Conservation (phyloP, 306 rosid genomes). For the Dryas alaskensis region DNA sequence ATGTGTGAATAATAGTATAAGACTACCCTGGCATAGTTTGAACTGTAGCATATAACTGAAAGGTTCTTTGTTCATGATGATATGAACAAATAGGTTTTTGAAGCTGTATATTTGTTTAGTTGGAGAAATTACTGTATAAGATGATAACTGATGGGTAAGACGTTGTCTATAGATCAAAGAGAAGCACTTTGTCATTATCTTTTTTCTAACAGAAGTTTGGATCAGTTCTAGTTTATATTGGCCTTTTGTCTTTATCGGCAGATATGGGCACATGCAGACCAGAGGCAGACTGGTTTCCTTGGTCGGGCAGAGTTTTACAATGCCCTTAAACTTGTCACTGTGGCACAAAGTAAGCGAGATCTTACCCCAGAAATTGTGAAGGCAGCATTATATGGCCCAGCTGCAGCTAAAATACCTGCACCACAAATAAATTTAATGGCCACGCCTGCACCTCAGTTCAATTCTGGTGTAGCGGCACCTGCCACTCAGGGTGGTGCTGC, state of each 20-base stretch:
- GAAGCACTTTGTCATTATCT: background rate
- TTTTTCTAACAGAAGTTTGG: background rate
- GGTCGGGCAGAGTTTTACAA: constrained; percentile 89
- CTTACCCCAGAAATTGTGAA: constrained; percentile 81
- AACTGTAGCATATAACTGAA: background rate
- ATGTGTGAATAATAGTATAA: background rate
- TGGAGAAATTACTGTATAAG: background rate
- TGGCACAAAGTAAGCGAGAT: constrained; percentile 91
- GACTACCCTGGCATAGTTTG: background rate
- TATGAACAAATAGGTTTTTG: background rate
- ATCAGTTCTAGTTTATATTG: constrained; percentile 10
- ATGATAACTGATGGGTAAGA: background rate
- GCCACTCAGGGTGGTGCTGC: constrained; percentile 38
- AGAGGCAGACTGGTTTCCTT: constrained; percentile 70
- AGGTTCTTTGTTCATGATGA: background rate
- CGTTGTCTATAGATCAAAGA: background rate
- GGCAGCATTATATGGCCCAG: constrained; percentile 90
- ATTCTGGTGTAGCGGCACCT: constrained; percentile 44
- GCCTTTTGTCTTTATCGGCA: constrained; percentile 37
- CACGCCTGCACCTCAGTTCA: constrained; percentile 43
- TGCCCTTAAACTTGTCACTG: constrained; percentile 98
- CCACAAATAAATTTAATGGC: constrained; percentile 69
- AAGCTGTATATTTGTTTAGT: background rate
- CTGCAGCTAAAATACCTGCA: constrained; percentile 91
- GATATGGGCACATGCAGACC: constrained; percentile 89